Base-by-base conservation (phyloP, 2,329 filamentous ascomycete species). In the Nemania diffusa region DNA sequence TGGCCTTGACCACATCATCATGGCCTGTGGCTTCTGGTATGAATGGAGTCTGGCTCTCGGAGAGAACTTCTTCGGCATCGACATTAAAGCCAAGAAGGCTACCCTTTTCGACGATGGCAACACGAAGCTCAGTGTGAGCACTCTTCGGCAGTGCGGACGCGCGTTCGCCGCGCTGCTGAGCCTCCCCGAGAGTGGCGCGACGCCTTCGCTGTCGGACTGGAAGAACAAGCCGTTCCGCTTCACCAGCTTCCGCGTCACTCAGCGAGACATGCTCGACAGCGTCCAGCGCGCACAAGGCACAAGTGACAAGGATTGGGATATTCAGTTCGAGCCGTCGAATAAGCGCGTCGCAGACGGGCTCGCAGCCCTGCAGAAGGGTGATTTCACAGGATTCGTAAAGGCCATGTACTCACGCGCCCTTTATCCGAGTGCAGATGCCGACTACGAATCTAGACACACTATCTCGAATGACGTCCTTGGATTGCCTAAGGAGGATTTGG, bases 241-340 rank as follows among this genome's bases (percentile, higher is more conserved):
- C 7, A 80, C 79, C 5, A 88, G 85, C 72, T 91, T 90, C 77
- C 74, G 78, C 15, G 73, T 88, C 65, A 87, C 77, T 62, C 90
- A 92, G 75, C 80, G 81, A 2, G 88, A 92, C 9, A 91, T 92
- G 81, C 81, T 91, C 55, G 84, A 85, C 53, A 85, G 84, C 24
- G 75, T 89, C 17, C 81, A 88, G 71, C 83, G 85, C 0, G 87
- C 88, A 1, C 84, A 85, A 0, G 83, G 83, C 0, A 87, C 84
- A 0, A 84, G 77, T 0, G 85, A 89, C 32, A 76, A 74, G 0
- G 88, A 91, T 69, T 92, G 89, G 90, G 81, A 73, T 0, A 82
- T 91, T 62, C 80, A 72, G 0, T 75, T 81, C 3, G 83, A 88
- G 75, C 68, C 75, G 0, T 76, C 80, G 0, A 70, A 79, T 52